Evolutionary conservation across 257 asterid genomes (phyloP), one percentile per base, ranked within the genome.

Genomic region (Orobanche coerulescens): DNA sequence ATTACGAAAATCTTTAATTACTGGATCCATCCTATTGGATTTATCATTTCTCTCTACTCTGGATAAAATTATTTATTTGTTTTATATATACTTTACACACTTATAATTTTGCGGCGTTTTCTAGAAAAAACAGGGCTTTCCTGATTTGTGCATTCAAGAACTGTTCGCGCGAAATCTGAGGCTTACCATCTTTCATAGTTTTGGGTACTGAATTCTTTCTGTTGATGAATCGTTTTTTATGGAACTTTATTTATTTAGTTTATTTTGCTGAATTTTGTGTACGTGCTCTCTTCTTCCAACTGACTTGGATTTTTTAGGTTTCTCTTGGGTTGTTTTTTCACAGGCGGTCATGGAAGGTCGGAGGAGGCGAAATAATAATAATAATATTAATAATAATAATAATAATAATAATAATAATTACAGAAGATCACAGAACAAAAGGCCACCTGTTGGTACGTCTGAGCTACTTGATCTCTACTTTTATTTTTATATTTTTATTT

Each of bases 271-370:
- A 24, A 4, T 1, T 48, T 36, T 14, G 0, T 16, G 24, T 15
- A 2, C 10, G 4, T 49, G 16, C 48, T 42, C 22, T 42, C 42
- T 1, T 34, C 30, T 25, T 8, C 4, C 11, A 28, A 7, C 44
- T 44, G 5, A 30, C 53, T 66, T 9, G 28, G 6, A 31, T 6
- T 30, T 51, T 36, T 10, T 60, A 15, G 5, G 6, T 48, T 54
- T 52, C 40, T 69, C 24, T 49, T 16, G 40, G 22, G 67, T 22
- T 8, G 40, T 55, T 58, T 25, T 59, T 23, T n/a, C n/a, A n/a
- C n/a, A n/a, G n/a, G n/a, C n/a, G 59, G 62, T 66, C 66, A 79
- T 79, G 84, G 79, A 79, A 22, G 61, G 37, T 54, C 70, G 73
- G 58, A 73, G 81, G 71, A 44, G 77, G 73, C 75, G 51, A 3